phyloP scores from a whole-genome alignment of 371 early-diverging fungal species.

The Rhizopus delemar region DNA sequence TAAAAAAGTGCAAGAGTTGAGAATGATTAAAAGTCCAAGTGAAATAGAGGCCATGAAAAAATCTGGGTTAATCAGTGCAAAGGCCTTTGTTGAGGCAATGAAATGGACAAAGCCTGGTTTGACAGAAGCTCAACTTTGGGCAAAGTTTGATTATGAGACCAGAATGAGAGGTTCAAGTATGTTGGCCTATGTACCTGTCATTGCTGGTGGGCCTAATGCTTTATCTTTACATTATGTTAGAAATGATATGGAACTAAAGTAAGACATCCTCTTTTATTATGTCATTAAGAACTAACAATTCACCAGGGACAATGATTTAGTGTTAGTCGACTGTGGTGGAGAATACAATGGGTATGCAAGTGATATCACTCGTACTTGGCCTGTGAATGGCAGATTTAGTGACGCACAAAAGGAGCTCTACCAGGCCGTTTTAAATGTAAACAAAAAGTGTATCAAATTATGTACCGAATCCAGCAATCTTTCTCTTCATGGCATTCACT shows the following conservation, averaged over 20 bases:
- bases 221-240: constrained; percentile 92
- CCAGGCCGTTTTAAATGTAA: constrained; percentile 80
- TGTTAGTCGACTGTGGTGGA: constrained; percentile 93
- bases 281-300: background rate
- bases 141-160: constrained; percentile 77
- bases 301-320: constrained; percentile 75
- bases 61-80: constrained; percentile 75
- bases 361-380: constrained; percentile 95
- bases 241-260: constrained; percentile 74
- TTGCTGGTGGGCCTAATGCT: constrained; percentile 91
- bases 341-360: constrained; percentile 87
- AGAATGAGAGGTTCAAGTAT: constrained; percentile 70
- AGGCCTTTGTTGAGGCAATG: constrained; percentile 78
- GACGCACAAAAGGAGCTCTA: constrained; percentile 83
- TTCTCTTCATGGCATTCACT: constrained; percentile 84
- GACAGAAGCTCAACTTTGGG: constrained; percentile 78
- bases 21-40: constrained; percentile 75
- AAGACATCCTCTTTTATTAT: constrained; percentile 8
- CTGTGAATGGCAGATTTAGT: constrained; percentile 86
- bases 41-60: constrained; percentile 81
- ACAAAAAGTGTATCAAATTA: constrained; percentile 82
- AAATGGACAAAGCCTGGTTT: constrained; percentile 68
- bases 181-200: constrained; percentile 96
- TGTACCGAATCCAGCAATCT: constrained; percentile 71
- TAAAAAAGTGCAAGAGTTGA: constrained; percentile 67